Evolutionary conservation across 2,329 filamentous ascomycete genomes (phyloP), one percentile per base, ranked within the genome.

Genomic region (Meredithiella fracta): DNA sequence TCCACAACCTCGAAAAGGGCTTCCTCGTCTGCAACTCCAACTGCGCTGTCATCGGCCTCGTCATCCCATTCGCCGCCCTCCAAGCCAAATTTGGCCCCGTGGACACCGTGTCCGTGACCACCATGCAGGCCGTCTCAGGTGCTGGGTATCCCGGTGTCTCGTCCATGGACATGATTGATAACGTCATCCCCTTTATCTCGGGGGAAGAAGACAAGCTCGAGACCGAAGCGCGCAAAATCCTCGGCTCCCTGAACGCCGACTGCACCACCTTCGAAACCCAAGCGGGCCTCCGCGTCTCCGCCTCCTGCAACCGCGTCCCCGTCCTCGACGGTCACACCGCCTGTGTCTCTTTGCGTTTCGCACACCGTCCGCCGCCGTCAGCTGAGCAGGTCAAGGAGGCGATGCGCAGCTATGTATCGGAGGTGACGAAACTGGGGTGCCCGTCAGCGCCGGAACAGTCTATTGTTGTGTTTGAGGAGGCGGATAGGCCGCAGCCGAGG

Each of bases 1-100:
- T 85, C 47, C 79, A 85, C 67, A 73, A 73, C 26, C 75, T 95
- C 47, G 73, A 84, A 60, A 89, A 86, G 70, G 92, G 92, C 23
- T 95, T 97, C 73, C 73, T 97, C 38, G 88, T 96, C 59, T 97
- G 91, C 78, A 97, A 97, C 74, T 94, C 88, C 61, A 97, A 97
- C 73, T 98, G 92, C 72, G 91, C 91, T 57, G 91, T 96, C 65
- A 95, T 97, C 64, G 91, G 91, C 51, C 80, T 97, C 58, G 91
- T 96, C 59, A 94, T 95, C 60, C 92, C 92, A 23, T 91, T 96
- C 65, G 89, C 89, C 9, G 91, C 91, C 15, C 79, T 97, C 37
- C 86, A 94, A 68, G 79, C 83, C 54, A 82, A 79, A 63, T 95
- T 97, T 64, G 92, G 91, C 47, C 82, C 83, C 63, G 85, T 95